Conservation (phyloP, 192 early-diverging fungal species). For the Coemansia sp. region DNA sequence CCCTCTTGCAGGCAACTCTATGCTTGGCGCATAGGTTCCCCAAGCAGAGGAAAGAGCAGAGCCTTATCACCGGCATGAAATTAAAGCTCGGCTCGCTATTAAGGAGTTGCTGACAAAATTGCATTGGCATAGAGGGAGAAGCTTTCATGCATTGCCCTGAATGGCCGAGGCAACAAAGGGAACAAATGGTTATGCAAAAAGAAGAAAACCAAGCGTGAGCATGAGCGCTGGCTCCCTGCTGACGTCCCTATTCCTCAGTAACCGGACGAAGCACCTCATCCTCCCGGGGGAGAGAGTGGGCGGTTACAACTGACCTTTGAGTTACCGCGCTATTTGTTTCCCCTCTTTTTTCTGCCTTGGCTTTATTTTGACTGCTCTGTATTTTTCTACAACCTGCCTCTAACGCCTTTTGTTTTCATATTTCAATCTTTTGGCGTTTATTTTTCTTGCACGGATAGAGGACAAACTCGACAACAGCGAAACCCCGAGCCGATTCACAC, state of each 20-base stretch:
- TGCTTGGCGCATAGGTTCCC: background rate
- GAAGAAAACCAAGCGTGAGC: background rate
- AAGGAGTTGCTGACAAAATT: background rate
- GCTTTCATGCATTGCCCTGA: background rate
- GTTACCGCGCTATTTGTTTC: background rate
- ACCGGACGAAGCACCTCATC: background rate
- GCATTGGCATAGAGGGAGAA: background rate
- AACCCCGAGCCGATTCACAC: background rate
- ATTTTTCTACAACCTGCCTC: background rate
- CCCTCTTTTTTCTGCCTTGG: background rate
- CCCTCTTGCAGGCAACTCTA: background rate
- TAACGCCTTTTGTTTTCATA: background rate
- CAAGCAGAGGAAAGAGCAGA: background rate
- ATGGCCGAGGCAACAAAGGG: background rate
- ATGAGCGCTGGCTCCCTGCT: background rate
- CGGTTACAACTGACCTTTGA: constrained; percentile 1
- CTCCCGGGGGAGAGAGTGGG: background rate
- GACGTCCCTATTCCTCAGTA: background rate
- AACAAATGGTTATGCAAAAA: constrained; percentile 1
- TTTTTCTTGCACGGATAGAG: background rate
- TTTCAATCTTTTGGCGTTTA: background rate
- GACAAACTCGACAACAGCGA: background rate
- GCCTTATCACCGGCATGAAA: background rate
- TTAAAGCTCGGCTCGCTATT: background rate
- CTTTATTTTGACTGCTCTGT: background rate